Conservation (phyloP, 2,329 filamentous ascomycete genomes). For the Epichloe aotearoae region DNA sequence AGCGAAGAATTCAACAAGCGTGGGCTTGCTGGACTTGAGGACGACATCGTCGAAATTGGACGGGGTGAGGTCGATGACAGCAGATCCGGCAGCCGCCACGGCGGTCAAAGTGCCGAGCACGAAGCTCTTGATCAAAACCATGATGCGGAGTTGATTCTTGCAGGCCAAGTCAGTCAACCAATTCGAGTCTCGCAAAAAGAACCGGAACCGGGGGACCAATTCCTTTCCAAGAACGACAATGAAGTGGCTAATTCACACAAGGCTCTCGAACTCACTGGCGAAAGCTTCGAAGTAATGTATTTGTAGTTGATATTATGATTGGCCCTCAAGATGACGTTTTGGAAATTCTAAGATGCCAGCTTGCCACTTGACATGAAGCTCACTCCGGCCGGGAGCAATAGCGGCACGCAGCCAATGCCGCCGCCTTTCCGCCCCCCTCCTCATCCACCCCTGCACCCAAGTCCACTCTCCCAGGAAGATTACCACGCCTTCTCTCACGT, state of each 20-base stretch:
- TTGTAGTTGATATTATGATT: background rate
- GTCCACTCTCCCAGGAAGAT: background rate
- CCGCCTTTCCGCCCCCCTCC: background rate
- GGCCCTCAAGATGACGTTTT: background rate
- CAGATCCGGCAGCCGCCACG: slow-evolving; percentile 55
- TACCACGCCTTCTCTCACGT: slow-evolving; percentile 6
- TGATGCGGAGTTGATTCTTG: slow-evolving; percentile 16
- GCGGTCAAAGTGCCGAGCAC: slow-evolving; percentile 42
- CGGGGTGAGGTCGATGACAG: slow-evolving; percentile 80
- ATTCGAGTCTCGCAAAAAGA: background rate
- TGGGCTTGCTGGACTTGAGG: slow-evolving; percentile 83
- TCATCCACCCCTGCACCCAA: background rate
- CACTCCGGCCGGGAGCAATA: background rate
- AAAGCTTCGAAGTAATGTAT: background rate
- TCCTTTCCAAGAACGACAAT: background rate
- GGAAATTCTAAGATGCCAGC: background rate
- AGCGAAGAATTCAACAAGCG: slow-evolving; percentile 95
- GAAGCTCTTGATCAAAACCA: slow-evolving; percentile 49
- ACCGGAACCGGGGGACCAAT: too few species aligned
- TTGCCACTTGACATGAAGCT: background rate
- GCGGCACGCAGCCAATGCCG: background rate
- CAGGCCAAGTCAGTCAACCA: background rate
- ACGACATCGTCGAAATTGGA: slow-evolving; percentile 86
- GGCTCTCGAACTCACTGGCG: background rate
- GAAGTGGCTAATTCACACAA: background rate